Percentiles rank a stretch among this genome's conserved stretches.
These are phyloP conservation scores for Diaporthe citrichinensis DNA, from an alignment of 2,329 filamentous ascomycete genomes.

Conservation along the genomic window DNA sequence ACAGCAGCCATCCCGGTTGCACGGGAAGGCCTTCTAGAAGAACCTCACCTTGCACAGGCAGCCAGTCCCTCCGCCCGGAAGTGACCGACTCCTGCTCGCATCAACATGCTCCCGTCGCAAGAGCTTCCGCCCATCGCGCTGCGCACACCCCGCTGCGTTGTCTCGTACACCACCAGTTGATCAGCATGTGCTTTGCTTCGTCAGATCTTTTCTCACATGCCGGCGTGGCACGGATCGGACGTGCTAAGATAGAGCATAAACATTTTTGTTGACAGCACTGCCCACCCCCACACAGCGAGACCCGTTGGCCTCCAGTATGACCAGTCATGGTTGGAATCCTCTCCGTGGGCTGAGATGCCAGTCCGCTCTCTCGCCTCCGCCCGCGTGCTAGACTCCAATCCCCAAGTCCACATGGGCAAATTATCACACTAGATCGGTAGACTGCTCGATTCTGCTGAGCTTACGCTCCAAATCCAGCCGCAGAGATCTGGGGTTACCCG, in stretches of 20 bases:
- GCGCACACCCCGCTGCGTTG: neutral
- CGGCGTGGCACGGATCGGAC: conserved; percentile 1
- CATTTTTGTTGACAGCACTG: neutral
- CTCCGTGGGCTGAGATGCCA: conserved; percentile 12
- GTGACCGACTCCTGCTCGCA: conserved; percentile 8
- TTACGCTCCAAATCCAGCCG: conserved; percentile 13
- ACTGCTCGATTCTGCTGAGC: neutral
- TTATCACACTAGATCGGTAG: conserved; percentile 1
- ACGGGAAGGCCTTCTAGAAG: conserved; percentile 32
- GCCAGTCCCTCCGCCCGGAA: neutral
- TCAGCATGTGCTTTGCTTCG: neutral
- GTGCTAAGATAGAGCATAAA: neutral
- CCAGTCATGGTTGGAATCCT: neutral
- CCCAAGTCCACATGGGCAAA: neutral
- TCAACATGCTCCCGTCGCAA: conserved; percentile 13
- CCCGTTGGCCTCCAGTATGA: neutral
- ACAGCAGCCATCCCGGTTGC: conserved; percentile 11
- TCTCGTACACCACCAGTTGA: neutral
- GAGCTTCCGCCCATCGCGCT: neutral
- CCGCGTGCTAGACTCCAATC: neutral
- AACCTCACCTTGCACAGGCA: conserved; percentile 8
- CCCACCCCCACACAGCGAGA: neutral
- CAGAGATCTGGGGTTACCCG: conserved; percentile 30
- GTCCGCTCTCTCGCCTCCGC: conserved; percentile 9
- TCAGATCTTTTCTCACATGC: conserved; percentile 12